phyloP scores from a whole-genome alignment of 2,329 filamentous ascomycete genomes.

The Metarhizium sp. region DNA sequence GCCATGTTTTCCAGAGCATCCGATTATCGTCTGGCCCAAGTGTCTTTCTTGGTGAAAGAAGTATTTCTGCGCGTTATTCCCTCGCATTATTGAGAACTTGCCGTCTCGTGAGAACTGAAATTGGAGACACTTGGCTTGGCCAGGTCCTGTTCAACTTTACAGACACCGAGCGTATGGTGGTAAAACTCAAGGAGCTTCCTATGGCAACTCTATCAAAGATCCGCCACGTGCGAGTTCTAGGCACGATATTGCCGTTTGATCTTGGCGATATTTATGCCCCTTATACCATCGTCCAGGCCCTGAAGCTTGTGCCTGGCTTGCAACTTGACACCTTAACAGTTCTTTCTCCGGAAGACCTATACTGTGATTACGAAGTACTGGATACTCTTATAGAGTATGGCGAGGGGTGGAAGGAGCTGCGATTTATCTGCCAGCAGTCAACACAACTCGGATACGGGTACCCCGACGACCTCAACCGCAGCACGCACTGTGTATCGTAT shows the following conservation, averaged over 20 bases:
- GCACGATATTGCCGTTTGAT: too few relatives aligned
- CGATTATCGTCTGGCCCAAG: not conserved
- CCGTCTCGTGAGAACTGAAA: slow-evolving; percentile 4
- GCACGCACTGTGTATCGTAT: not conserved
- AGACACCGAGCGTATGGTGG: slow-evolving; percentile 3
- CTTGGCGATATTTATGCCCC: too few relatives aligned
- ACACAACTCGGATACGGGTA: not conserved
- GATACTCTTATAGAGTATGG: slow-evolving; percentile 2
- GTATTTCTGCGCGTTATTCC: not conserved
- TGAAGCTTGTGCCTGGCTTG: slow-evolving; percentile 6
- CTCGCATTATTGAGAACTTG: slow-evolving; percentile 3
- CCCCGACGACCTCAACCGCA: too few relatives aligned
- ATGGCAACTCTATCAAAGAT: slow-evolving; percentile 2
- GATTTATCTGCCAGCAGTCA: slow-evolving; percentile 3
- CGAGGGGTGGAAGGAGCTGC: slow-evolving; percentile 8
- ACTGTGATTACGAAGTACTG: slow-evolving; percentile 1
- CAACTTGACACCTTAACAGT: slow-evolving; percentile 8
- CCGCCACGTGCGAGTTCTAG: slow-evolving; percentile 1
- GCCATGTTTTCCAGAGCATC: not conserved
- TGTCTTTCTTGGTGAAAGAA: too few relatives aligned
- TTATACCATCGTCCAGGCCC: not conserved
- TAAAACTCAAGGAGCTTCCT: slow-evolving; percentile 3
- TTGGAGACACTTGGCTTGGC: slow-evolving; percentile 7
- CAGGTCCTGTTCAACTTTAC: slow-evolving; percentile 7
- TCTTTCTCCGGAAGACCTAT: not conserved